These are phyloP conservation scores for Nannochloropsis salina DNA, from an alignment of 108 stramenopile genomes.

Conservation along the genomic window DNA sequence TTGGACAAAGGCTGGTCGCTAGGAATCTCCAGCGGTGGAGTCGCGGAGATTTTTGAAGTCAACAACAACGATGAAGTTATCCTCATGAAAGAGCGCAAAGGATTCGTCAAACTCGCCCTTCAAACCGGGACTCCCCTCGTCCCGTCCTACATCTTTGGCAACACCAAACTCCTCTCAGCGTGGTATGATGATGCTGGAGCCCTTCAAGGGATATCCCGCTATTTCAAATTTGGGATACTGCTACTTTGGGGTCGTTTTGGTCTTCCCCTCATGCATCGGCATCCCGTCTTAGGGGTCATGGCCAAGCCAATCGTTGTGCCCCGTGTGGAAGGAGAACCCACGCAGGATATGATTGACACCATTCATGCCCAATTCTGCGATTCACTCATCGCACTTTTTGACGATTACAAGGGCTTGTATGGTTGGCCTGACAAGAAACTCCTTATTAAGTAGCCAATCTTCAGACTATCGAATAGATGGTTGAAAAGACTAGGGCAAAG, in stretches of 20 bases:
- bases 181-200: constrained; percentile 55
- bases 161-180: constrained; percentile 60
- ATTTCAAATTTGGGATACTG: constrained; percentile 61
- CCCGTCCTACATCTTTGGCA: constrained; percentile 71
- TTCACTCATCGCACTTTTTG: constrained; percentile 37
- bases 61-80: constrained; percentile 60
- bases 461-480: too few relatives aligned
- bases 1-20: constrained; percentile 36
- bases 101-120: constrained; percentile 72
- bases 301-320: constrained; percentile 28
- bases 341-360: constrained; percentile 31
- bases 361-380: constrained; percentile 23
- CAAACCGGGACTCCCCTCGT: constrained; percentile 65
- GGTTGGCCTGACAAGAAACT: constrained; percentile 48
- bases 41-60: constrained; percentile 73
- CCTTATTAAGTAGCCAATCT: constrained; percentile 19
- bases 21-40: constrained; percentile 69
- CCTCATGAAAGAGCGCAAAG: constrained; percentile 64
- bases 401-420: constrained; percentile 38
- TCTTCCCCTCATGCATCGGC: constrained; percentile 65
- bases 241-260: constrained; percentile 67
- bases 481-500: too few relatives aligned
- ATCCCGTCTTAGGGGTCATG: constrained; percentile 30
- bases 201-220: constrained; percentile 62
- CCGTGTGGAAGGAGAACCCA: constrained; percentile 28